These are phyloP conservation scores for Globisporangium cederbergense DNA, from an alignment of 352 stramenopile genomes.

Conservation along the genomic window DNA sequence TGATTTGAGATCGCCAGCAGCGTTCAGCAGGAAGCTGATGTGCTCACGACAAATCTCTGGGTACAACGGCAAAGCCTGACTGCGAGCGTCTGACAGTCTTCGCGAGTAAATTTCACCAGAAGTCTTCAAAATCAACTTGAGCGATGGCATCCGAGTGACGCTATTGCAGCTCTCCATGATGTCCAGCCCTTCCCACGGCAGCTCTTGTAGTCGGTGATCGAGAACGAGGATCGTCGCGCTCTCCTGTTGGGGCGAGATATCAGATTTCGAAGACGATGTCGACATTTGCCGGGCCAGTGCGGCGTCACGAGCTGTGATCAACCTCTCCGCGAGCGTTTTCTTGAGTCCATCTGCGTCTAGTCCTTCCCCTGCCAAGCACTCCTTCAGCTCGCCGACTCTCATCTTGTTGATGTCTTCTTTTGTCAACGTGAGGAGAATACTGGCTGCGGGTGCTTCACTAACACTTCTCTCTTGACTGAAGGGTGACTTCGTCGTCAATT, in stretches of 20 bases:
- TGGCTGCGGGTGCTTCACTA: conserved; percentile 2
- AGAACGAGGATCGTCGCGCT: conserved; percentile 60
- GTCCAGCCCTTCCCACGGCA: conserved; percentile 81
- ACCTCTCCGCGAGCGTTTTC: conserved; percentile 42
- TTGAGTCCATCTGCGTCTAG: conserved; percentile 43
- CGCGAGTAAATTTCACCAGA: background rate
- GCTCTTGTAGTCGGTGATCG: conserved; percentile 57
- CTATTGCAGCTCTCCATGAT: conserved; percentile 33
- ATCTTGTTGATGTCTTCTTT: conserved; percentile 32
- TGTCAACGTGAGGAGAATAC: conserved; percentile 21
- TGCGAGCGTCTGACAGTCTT: background rate
- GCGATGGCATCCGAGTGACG: conserved; percentile 75
- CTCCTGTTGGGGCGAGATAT: background rate
- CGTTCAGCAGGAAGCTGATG: conserved; percentile 71
- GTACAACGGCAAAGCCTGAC: background rate
- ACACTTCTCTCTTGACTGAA: background rate
- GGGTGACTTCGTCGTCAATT: conserved; percentile 1
- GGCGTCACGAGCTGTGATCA: conserved; percentile 30
- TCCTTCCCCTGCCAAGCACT: conserved; percentile 25
- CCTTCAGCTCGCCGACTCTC: conserved; percentile 43
- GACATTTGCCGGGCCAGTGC: conserved; percentile 7
- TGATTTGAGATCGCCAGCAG: conserved; percentile 60
- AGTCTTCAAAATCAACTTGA: conserved; percentile 54
- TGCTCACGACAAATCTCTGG: conserved; percentile 24
- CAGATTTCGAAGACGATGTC: conserved; percentile 3